Conservation (phyloP, 371 early-diverging fungal genomes). For the Lichtheimia corymbifera region DNA sequence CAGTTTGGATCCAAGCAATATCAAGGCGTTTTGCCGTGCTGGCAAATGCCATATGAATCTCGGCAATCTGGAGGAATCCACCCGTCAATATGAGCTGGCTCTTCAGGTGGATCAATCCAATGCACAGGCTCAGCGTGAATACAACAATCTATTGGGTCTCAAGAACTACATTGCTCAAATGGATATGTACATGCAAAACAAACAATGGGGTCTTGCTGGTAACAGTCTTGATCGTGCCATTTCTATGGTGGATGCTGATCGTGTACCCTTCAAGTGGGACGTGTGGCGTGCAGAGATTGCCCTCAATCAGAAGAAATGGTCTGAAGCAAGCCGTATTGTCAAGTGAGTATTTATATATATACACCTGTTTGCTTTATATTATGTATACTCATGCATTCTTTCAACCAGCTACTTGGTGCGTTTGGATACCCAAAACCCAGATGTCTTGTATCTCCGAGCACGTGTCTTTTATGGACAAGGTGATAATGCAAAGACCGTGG, state of each 20-base stretch:
- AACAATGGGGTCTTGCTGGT: conserved; percentile 63
- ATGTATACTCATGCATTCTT: neutral
- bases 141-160: conserved; percentile 49
- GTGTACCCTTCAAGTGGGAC: conserved; percentile 68
- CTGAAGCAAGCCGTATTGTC: conserved; percentile 68
- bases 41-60: conserved; percentile 74
- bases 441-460: conserved; percentile 75
- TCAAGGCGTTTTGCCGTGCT: conserved; percentile 73
- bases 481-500: conserved; percentile 59
- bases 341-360: conserved; percentile 26
- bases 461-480: conserved; percentile 75
- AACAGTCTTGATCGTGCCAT: conserved; percentile 68
- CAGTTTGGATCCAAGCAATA: conserved; percentile 60
- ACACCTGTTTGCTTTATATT: neutral
- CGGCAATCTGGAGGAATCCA: conserved; percentile 61
- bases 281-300: conserved; percentile 73
- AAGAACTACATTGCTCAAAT: conserved; percentile 62
- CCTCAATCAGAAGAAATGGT: conserved; percentile 66
- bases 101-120: conserved; percentile 48
- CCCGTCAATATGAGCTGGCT: conserved; percentile 45
- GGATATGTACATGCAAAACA: conserved; percentile 50
- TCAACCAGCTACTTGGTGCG: conserved; percentile 53
- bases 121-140: conserved; percentile 48
- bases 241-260: conserved; percentile 54
- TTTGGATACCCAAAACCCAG: conserved; percentile 69